phyloP scores from a whole-genome alignment of 2,329 filamentous ascomycete genomes.

The Fusarium compactum region DNA sequence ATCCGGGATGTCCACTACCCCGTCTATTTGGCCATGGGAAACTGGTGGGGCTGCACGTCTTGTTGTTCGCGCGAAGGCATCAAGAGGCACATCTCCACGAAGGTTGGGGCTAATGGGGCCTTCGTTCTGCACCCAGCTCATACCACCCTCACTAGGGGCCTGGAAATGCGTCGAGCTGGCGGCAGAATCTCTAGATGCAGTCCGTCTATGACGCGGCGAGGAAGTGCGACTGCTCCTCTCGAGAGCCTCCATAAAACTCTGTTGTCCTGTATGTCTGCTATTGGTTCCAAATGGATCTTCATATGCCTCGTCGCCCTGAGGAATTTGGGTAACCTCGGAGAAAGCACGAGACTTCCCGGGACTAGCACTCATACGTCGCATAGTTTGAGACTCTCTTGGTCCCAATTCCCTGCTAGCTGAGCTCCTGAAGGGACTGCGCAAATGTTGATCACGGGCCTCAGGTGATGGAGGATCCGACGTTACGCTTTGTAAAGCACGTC shows the following conservation, averaged over 20 bases:
- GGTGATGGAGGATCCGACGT: conserved; percentile 71
- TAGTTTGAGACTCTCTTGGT: conserved; percentile 45
- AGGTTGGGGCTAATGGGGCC: conserved; percentile 54
- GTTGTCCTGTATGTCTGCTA: conserved; percentile 46
- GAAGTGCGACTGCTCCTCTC: conserved; percentile 43
- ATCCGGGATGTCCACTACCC: conserved; percentile 30
- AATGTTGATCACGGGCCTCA: conserved; percentile 61
- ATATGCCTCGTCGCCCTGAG: conserved; percentile 29
- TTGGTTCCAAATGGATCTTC: conserved; percentile 50
- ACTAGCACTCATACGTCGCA: conserved; percentile 48
- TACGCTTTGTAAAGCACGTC: conserved; percentile 67
- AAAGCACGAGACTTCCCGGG: conserved; percentile 45
- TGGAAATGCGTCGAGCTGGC: conserved; percentile 52
- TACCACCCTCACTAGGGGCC: conserved; percentile 53
- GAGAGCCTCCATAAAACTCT: conserved; percentile 51
- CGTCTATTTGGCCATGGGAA: conserved; percentile 30
- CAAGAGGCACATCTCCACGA: conserved; percentile 52
- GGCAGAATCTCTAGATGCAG: conserved; percentile 45
- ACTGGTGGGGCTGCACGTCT: background rate
- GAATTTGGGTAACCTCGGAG: conserved; percentile 17
- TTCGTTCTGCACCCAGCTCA: conserved; percentile 59
- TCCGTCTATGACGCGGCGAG: conserved; percentile 21
- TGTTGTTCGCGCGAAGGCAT: conserved; percentile 40
- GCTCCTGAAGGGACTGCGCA: conserved; percentile 68
- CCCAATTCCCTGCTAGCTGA: conserved; percentile 54